Conservation (phyloP, 1,284 basidiomycete genomes). For the Phlebopus sp. region DNA sequence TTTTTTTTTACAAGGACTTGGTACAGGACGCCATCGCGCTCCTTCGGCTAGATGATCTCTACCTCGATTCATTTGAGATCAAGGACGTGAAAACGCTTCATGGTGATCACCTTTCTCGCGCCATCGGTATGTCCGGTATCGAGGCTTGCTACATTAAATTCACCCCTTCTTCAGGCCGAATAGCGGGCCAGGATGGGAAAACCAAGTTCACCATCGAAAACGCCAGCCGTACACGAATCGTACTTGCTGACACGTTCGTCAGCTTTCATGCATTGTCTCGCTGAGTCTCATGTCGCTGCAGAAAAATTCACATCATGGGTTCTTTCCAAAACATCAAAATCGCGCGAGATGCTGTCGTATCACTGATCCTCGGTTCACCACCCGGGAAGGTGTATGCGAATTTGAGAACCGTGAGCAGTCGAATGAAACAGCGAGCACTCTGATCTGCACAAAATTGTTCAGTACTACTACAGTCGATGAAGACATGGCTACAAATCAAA, state of each 20-base stretch:
- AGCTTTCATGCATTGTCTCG: slow-evolving; percentile 15
- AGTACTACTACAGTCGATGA: slow-evolving; percentile 6
- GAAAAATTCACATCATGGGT: slow-evolving; percentile 93
- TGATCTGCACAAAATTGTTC: slow-evolving; percentile 28
- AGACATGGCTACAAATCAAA: slow-evolving; percentile 8
- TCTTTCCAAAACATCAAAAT: slow-evolving; percentile 98
- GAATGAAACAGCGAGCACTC: slow-evolving; percentile 87
- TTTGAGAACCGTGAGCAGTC: slow-evolving; percentile 84
- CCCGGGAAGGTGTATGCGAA: slow-evolving; percentile 97
- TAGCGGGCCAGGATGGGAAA: slow-evolving; percentile 97
- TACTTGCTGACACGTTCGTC: slow-evolving; percentile 91
- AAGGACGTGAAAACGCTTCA: slow-evolving; percentile 99
- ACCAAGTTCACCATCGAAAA: slow-evolving; percentile 99
- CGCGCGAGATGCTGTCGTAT: slow-evolving; percentile 93
- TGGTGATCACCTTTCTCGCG: slow-evolving; percentile 93
- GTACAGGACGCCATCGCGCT: slow-evolving; percentile 91
- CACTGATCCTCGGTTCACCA: slow-evolving; percentile 91
- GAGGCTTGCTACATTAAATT: slow-evolving; percentile 1
- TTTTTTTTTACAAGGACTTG: slow-evolving; percentile 1
- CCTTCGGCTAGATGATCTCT: slow-evolving; percentile 92
- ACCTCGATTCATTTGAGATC: slow-evolving; percentile 98
- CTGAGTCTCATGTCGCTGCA: slow-evolving; percentile 28
- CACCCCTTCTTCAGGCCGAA: slow-evolving; percentile 61
- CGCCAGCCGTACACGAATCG: slow-evolving; percentile 91
- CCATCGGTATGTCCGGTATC: slow-evolving; percentile 66